Conservation (phyloP, 495 filamentous ascomycete genomes). For the Aspergillus coremiiformis region DNA sequence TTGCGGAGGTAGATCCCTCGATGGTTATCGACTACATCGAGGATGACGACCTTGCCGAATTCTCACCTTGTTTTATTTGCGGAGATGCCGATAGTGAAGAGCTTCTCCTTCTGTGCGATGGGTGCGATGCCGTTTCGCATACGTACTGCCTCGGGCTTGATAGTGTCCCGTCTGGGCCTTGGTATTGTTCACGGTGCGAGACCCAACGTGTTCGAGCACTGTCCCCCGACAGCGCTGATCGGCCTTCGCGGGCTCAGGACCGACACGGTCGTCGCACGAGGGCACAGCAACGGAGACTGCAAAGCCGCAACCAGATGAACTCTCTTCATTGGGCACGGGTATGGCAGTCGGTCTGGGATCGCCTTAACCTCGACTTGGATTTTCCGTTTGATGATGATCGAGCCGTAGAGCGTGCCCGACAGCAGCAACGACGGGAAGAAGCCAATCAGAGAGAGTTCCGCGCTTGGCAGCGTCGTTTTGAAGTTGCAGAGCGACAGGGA, state of each 20-base stretch:
- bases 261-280: slow-evolving; percentile 44
- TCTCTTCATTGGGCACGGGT: slow-evolving; percentile 56
- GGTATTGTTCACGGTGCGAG: slow-evolving; percentile 79
- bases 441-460: slow-evolving; percentile 59
- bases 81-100: slow-evolving; percentile 67
- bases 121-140: slow-evolving; percentile 78
- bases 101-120: slow-evolving; percentile 75
- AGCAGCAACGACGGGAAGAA: slow-evolving; percentile 51
- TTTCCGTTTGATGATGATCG: slow-evolving; percentile 78
- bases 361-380: slow-evolving; percentile 74
- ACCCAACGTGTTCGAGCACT: slow-evolving; percentile 41
- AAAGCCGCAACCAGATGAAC: slow-evolving; percentile 37
- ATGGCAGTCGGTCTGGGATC: slow-evolving; percentile 59
- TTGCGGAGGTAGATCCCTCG: slow-evolving; percentile 76
- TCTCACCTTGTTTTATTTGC: slow-evolving; percentile 74
- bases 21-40: slow-evolving; percentile 69
- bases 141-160: slow-evolving; percentile 80
- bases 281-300: slow-evolving; percentile 39
- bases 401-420: slow-evolving; percentile 38
- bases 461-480: slow-evolving; percentile 70
- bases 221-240: slow-evolving; percentile 24
- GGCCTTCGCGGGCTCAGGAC: slow-evolving; percentile 26
- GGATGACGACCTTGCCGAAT: slow-evolving; percentile 54
- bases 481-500: slow-evolving; percentile 71
- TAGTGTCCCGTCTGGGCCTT: slow-evolving; percentile 59